Evolutionary conservation across 768 basidiomycete species (phyloP), one percentile per base, ranked within the genome.

Genomic region (Mycena maculata): DNA sequence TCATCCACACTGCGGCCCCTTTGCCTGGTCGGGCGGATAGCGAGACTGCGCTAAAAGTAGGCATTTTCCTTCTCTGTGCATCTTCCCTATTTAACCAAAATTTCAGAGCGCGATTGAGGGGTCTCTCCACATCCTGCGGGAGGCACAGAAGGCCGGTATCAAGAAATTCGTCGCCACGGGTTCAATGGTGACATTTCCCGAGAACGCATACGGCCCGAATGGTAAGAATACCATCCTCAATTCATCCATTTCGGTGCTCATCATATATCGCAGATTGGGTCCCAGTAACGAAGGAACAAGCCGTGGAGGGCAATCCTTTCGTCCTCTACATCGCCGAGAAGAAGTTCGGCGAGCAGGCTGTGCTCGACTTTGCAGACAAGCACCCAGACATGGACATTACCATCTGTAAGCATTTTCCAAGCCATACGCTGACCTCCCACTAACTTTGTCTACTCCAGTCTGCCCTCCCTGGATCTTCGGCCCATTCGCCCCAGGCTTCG

Each of bases 21-120:
- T 2, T 72, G 18, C 68, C 68, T n/a, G 71, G 68, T 20, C 64
- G 68, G 12, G 36, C 30, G 18, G 56, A 65, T 22, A 42, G 36
- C 39, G 63, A 58, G 18, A 57, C 63, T 20, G 63, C 63, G 15
- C 20, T 57, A 13, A 65, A 49, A 7, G 62, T 63, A 38, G 0
- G 62, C 28, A 27, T 28, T 28, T 53, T 42, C 41, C 18, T 31
- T 33, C 13, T 4, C 2, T 3, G 23, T 58, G 4, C n/a, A 20
- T n/a, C 44, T 3, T 18, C 15, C 8, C 7, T 20, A 27, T 31
- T 36, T 57, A 15, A 47, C 41, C 25, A 8, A 15, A 2, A 20
- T 39, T 4, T 11, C 65, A 78, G 76, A 67, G 60, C 27, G 73
- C 77, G 12, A 67, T 77, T 16, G 72, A 74, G 15, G 77, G 76